Base-by-base conservation (phyloP, 176 grass and related monocot species). In the Oryza rufipogon region DNA sequence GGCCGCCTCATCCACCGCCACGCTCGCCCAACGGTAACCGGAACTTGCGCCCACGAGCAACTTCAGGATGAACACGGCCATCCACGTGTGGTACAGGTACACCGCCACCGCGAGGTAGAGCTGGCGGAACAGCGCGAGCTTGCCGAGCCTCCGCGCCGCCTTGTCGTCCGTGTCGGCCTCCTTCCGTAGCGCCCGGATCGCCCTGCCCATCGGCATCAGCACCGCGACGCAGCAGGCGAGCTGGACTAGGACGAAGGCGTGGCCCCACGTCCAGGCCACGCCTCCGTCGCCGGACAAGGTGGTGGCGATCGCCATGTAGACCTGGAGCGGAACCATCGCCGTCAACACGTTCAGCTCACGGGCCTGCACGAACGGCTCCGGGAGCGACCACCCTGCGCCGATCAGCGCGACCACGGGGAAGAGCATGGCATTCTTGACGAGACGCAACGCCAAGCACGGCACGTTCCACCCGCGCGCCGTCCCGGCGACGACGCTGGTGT, bases 301-400 rank as follows among this genome's bases (percentile, higher is more conserved):
- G 0, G 92, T 84, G 7, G 95, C 92, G 22, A 98, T 95, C 84
- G 91, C 95, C 36, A 93, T 93, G 13, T 86, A 68, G 14, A 98
- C 95, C 91, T 98, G 95, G 38, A 98, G 52, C 0, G 92, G 92
- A 83, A 90, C 90, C 17, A 95, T 92, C 41, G 91, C 86, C 92
- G 95, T 97, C 80, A 97, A 88, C 76, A 97, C 92, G 23, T 93
- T 97, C 91, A 93, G 92, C 90, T 93, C 91, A 61, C 86, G 85
- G 71, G 93, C 91, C 89, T 91, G 95, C 71, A 98, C 79, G 89
- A 98, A 98, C 0, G 95, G 95, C 87, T 97, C 95, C 42, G 91
- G 91, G 89, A 97, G 95, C 12, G 92, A 95, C 95, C 95, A 97
- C 6, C 95, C 95, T 0, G 95, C 95, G 47, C 95, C 95, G n/a